Conservation (phyloP, 1,284 basidiomycete species). For the Moesziomyces globuligerus region DNA sequence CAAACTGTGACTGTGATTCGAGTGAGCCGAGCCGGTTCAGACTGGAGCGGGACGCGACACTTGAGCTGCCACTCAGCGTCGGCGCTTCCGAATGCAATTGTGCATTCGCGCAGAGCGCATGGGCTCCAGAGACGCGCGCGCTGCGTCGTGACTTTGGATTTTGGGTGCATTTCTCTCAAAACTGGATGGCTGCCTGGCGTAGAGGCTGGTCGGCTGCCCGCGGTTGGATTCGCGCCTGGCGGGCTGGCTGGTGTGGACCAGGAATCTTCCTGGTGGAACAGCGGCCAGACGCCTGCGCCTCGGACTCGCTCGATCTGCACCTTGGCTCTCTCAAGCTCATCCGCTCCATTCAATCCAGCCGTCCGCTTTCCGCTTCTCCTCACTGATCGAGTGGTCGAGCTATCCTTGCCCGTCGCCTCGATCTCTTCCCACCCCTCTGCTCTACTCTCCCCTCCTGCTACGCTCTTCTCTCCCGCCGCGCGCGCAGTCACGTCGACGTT, state of each 20-base stretch:
- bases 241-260: too few relatives aligned
- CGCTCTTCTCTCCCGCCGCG: not conserved
- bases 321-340: not conserved
- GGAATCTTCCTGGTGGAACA: not conserved
- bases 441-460: not conserved
- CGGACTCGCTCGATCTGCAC: not conserved
- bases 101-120: not conserved
- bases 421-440: slow-evolving; percentile 1
- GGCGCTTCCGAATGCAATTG: not conserved
- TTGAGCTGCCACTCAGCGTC: too few relatives aligned
- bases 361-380: too few relatives aligned
- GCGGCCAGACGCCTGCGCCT: not conserved
- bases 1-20: too few relatives aligned
- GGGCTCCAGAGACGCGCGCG: not conserved
- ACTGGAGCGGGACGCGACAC: too few relatives aligned
- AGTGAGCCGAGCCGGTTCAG: too few relatives aligned
- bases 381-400: too few relatives aligned
- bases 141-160: not conserved
- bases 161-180: not conserved
- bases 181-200: not conserved
- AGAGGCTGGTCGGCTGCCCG: too few relatives aligned
- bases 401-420: not conserved
- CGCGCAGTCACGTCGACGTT: not conserved
- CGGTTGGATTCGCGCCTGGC: not conserved
- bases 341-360: too few relatives aligned